phyloP scores from a whole-genome alignment of 2,329 filamentous ascomycete species.

The Diaporthe vexans region DNA sequence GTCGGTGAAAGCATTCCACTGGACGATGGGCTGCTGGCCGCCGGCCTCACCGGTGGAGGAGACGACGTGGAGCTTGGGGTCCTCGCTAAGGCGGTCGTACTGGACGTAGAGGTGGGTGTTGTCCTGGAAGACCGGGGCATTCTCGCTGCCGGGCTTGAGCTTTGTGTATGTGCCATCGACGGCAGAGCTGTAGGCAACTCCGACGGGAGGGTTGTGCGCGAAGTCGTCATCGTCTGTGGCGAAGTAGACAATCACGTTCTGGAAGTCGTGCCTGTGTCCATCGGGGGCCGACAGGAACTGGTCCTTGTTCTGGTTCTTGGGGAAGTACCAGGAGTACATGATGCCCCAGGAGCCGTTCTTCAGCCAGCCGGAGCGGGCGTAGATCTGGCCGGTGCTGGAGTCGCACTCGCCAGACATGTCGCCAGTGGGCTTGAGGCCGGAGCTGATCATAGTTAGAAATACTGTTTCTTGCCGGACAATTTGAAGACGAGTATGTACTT shows the following conservation, averaged over 20 bases:
- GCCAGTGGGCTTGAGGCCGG: constrained; percentile 53
- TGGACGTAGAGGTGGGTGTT: constrained; percentile 30
- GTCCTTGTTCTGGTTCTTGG: constrained; percentile 58
- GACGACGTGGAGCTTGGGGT: constrained; percentile 17
- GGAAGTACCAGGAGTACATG: constrained; percentile 61
- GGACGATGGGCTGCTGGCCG: constrained; percentile 22
- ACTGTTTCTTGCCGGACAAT: neutral
- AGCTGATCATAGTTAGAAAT: constrained; percentile 45
- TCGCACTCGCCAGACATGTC: constrained; percentile 50
- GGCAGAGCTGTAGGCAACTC: neutral
- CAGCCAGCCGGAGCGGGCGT: constrained; percentile 50
- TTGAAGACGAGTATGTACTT: neutral
- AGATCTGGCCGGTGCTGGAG: constrained; percentile 54
- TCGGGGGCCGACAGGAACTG: neutral
- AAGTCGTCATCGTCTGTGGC: constrained; percentile 43
- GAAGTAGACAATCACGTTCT: constrained; percentile 53
- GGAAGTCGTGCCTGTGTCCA: constrained; percentile 58
- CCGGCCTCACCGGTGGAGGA: constrained; percentile 8
- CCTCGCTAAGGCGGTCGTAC: constrained; percentile 15
- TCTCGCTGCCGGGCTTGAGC: constrained; percentile 19
- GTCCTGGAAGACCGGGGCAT: constrained; percentile 19
- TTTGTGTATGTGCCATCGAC: constrained; percentile 11
- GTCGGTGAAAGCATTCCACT: constrained; percentile 21
- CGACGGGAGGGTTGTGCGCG: constrained; percentile 27
- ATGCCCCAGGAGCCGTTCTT: constrained; percentile 51